Conservation (phyloP, 2,329 filamentous ascomycete genomes). For the Neofusicoccum cordaticola region DNA sequence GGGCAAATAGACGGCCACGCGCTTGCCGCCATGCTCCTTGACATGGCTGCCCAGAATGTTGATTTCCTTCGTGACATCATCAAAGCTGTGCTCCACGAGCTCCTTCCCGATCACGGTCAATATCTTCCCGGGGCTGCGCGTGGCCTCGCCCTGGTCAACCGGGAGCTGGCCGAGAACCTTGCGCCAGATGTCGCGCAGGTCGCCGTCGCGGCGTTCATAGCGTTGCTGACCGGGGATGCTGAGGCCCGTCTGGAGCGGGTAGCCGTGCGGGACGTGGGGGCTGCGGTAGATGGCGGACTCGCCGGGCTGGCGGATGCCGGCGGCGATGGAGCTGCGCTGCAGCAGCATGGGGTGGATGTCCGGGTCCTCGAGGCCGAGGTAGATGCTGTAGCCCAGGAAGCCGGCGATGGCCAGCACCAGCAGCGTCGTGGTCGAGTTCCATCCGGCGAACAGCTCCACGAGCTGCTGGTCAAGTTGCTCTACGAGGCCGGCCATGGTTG, state of each 20-base stretch:
- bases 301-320: slow-evolving; percentile 75
- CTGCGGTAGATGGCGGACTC: slow-evolving; percentile 85
- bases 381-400: slow-evolving; percentile 68
- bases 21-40: slow-evolving; percentile 64
- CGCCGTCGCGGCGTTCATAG: slow-evolving; percentile 82
- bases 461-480: slow-evolving; percentile 70
- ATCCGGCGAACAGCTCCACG: slow-evolving; percentile 68
- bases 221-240: slow-evolving; percentile 37
- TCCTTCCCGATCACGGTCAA: slow-evolving; percentile 77
- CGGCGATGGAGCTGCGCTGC: slow-evolving; percentile 75
- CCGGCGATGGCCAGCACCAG: slow-evolving; percentile 65
- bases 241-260: slow-evolving; percentile 19
- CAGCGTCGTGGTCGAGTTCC: slow-evolving; percentile 76
- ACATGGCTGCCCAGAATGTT: slow-evolving; percentile 78
- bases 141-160: slow-evolving; percentile 60
- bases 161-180: slow-evolving; percentile 63
- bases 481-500: slow-evolving; percentile 48
- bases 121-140: slow-evolving; percentile 66
- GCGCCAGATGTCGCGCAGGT: slow-evolving; percentile 88
- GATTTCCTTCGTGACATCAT: slow-evolving; percentile 79
- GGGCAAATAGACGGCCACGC: slow-evolving; percentile 84
- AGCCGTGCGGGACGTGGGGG: slow-evolving; percentile 80
- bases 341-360: slow-evolving; percentile 92
- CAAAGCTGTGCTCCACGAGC: slow-evolving; percentile 66
- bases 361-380: slow-evolving; percentile 67